Percentiles rank a stretch among this genome's conserved stretches.
Evolutionary conservation across 495 filamentous ascomycete species (phyloP).

Genomic region (Glonium stellatum): DNA sequence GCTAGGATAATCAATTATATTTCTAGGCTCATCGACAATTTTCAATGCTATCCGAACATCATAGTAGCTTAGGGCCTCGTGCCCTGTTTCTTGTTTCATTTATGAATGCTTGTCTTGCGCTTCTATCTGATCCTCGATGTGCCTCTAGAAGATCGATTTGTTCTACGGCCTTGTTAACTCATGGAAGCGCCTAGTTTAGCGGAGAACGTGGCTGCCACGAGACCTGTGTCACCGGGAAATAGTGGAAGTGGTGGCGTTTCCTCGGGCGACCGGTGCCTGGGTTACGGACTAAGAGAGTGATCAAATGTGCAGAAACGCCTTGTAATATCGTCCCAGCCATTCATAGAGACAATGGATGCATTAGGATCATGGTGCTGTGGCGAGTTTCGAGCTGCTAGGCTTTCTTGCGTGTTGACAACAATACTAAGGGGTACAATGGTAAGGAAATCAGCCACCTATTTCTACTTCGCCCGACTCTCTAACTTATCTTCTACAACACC

Average conservation of each 20-base stretch:
- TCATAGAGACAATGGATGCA: not conserved
- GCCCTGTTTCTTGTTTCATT: too few species aligned
- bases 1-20: too few species aligned
- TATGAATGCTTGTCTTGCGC: too few species aligned
- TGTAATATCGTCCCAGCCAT: not conserved
- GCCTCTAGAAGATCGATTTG: too few species aligned
- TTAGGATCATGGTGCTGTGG: not conserved
- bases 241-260: not conserved
- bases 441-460: not conserved
- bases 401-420: not conserved
- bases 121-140: too few species aligned
- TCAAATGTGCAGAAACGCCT: not conserved
- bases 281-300: not conserved
- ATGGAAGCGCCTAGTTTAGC: too few species aligned
- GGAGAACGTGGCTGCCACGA: too few species aligned
- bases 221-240: too few species aligned
- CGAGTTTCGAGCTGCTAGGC: not conserved
- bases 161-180: too few species aligned
- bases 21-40: too few species aligned
- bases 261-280: not conserved
- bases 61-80: too few species aligned
- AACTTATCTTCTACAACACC: not conserved
- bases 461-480: not conserved
- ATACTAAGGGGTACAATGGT: slow-evolving; percentile 6
- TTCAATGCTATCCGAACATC: too few species aligned